Base-by-base conservation (phyloP, 305 asterid species). In the Fraxinus platypoda region DNA sequence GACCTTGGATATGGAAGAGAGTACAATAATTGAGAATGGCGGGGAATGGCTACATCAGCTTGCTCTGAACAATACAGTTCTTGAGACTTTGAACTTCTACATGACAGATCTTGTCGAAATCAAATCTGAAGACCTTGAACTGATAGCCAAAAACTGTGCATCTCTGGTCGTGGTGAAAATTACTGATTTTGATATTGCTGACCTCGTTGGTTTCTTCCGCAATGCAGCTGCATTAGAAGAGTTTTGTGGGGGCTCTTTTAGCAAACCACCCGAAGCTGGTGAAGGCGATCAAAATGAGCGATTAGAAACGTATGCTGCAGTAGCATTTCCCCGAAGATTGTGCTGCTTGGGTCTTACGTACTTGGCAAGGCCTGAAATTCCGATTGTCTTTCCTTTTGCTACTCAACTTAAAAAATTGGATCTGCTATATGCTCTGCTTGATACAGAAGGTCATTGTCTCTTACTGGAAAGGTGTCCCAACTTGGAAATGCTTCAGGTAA, bases 401-500 rank as follows among this genome's bases (percentile, higher is more conserved):
- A 84, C 93, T 57, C 89, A 86, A 74, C 90, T 96, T 66, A 94
- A 74, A 82, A 93, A 91, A 86, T 68, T 96, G 93, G 99, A 96
- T 80, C 95, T 96, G 81, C 93, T 94, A 3, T 94, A 88, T 82
- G 95, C 97, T 74, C 59, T 91, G 86, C 97, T 96, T 73, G 95
- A 94, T 86, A 96, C 99, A 41, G 97, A 95, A 87, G 91, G 91
- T 73, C 97, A 96, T 81, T 94, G 97, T 81, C 82, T 78, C 80
- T 81, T 96, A 52, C 85, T 96, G 80, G 89, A 84, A 59, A 90
- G 83, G 87, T 94, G 99, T 84, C 95, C 97, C 34, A 94, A 94
- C 93, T 87, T 96, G 93, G 98, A 94, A 87, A 8, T 90, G 83
- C 98, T 96, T 52, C 96, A 94, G 98, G 98, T 96, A 84, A 83